phyloP scores from a whole-genome alignment of 495 filamentous ascomycete species.

The Penicillium maclennaniae region DNA sequence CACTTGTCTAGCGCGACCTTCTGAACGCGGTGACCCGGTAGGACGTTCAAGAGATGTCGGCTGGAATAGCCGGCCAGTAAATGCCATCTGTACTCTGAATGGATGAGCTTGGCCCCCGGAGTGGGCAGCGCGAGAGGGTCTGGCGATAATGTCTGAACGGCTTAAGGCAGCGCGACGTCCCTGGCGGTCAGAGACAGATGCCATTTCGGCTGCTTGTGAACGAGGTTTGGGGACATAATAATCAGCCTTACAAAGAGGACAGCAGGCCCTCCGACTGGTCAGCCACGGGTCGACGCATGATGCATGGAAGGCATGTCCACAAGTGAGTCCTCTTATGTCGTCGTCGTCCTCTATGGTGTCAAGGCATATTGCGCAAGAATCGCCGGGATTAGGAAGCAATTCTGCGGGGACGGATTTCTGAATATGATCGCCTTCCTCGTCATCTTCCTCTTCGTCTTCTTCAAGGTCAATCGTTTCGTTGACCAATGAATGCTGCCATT shows the following conservation, averaged over 20 bases:
- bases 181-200: constrained; percentile 13
- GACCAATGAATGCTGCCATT: constrained; percentile 18
- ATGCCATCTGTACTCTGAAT: constrained; percentile 14
- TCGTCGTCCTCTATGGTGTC: constrained; percentile 92
- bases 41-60: not conserved
- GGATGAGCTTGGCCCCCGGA: constrained; percentile 5
- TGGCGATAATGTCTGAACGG: constrained; percentile 12
- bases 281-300: constrained; percentile 95
- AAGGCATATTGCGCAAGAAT: constrained; percentile 95
- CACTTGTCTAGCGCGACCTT: not conserved
- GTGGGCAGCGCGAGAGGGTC: constrained; percentile 19
- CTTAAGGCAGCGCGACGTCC: constrained; percentile 11
- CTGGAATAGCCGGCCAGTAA: constrained; percentile 19
- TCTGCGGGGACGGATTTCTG: constrained; percentile 77
- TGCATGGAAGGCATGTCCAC: constrained; percentile 94
- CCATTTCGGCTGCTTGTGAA: constrained; percentile 19
- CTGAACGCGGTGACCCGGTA: not conserved
- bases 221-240: constrained; percentile 91
- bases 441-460: constrained; percentile 53
- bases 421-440: constrained; percentile 84
- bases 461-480: constrained; percentile 32
- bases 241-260: constrained; percentile 94
- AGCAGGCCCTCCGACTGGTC: constrained; percentile 87
- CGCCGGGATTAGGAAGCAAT: constrained; percentile 79
- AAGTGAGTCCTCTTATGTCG: constrained; percentile 88